Conservation (phyloP, 352 stramenopile species). For the Globisporangium orthogonon region DNA sequence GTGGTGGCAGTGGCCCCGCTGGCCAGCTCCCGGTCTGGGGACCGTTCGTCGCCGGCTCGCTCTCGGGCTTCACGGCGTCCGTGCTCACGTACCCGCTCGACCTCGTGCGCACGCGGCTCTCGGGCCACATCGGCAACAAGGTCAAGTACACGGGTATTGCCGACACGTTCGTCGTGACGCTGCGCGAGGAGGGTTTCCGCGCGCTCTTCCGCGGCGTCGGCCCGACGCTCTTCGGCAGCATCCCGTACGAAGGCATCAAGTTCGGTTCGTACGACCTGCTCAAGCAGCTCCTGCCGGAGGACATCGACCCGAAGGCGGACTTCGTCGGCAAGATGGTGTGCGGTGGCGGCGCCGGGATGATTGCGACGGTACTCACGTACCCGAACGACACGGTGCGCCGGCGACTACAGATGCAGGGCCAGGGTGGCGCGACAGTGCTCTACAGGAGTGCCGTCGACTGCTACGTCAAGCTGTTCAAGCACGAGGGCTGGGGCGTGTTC, state of each 20-base stretch:
- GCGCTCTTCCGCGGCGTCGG: conserved; percentile 70
- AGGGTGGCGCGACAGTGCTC: conserved; percentile 40
- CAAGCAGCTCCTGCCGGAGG: conserved; percentile 40
- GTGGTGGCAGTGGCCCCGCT: not conserved
- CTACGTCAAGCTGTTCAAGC: conserved; percentile 53
- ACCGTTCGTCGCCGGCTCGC: conserved; percentile 58
- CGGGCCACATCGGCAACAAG: conserved; percentile 59
- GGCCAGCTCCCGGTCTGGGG: conserved; percentile 40
- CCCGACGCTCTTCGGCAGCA: conserved; percentile 55
- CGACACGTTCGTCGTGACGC: conserved; percentile 58
- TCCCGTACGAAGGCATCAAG: conserved; percentile 81
- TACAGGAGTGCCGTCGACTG: conserved; percentile 78
- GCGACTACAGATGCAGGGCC: conserved; percentile 84
- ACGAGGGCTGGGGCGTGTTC: conserved; percentile 62
- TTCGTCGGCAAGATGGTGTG: conserved; percentile 69
- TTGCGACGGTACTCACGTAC: conserved; percentile 85
- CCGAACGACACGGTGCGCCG: conserved; percentile 85
- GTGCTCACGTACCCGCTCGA: conserved; percentile 85
- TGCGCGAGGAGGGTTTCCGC: conserved; percentile 59
- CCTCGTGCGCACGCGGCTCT: conserved; percentile 75
- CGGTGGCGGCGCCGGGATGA: conserved; percentile 71
- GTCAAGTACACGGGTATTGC: conserved; percentile 66
- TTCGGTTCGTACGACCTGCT: conserved; percentile 77
- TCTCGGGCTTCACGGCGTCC: conserved; percentile 82
- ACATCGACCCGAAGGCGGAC: conserved; percentile 48